These are phyloP conservation scores for Pseudopyrenochaeta lycopersici DNA, from an alignment of 2,329 filamentous ascomycete species.

Conservation along the genomic window DNA sequence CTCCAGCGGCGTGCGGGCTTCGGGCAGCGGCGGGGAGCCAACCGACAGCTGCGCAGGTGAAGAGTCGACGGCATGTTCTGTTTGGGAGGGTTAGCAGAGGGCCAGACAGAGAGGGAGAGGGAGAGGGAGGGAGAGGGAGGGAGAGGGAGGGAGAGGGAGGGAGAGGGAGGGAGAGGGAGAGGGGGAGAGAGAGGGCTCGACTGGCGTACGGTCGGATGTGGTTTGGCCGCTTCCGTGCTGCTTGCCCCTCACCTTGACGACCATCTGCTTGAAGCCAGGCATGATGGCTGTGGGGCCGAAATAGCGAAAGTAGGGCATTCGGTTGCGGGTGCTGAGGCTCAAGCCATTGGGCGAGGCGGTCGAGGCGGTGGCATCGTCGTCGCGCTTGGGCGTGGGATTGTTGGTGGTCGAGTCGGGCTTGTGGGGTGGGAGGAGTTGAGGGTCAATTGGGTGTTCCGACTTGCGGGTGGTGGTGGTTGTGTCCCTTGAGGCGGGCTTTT, in stretches of 20 bases:
- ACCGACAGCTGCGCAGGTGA: constrained; percentile 43
- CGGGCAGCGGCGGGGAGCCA: constrained; percentile 39
- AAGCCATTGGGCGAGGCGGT: constrained; percentile 23
- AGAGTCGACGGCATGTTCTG: constrained; percentile 42
- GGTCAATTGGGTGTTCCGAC: constrained; percentile 29
- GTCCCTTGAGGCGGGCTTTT: constrained; percentile 31
- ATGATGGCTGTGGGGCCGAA: constrained; percentile 92
- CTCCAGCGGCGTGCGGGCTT: constrained; percentile 54
- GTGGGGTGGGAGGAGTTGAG: constrained; percentile 36
- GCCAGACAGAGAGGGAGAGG: neutral
- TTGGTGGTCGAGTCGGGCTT: constrained; percentile 31
- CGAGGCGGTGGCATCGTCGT: no score
- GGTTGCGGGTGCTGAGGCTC: constrained; percentile 63
- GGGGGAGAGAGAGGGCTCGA: constrained; percentile 11
- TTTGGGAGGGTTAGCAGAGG: constrained; percentile 7
- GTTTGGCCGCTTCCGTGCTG: constrained; percentile 68
- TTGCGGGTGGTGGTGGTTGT: constrained; percentile 20
- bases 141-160: no score
- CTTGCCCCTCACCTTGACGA: constrained; percentile 75
- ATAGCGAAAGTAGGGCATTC: constrained; percentile 89
- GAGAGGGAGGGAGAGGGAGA: no score
- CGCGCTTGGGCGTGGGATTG: constrained; percentile 24
- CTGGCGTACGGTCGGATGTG: constrained; percentile 58
- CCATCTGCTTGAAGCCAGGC: constrained; percentile 92
- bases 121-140: no score